Evolutionary conservation across 2,329 filamentous ascomycete genomes (phyloP).

Genomic region (Phaeoacremonium minimum): DNA sequence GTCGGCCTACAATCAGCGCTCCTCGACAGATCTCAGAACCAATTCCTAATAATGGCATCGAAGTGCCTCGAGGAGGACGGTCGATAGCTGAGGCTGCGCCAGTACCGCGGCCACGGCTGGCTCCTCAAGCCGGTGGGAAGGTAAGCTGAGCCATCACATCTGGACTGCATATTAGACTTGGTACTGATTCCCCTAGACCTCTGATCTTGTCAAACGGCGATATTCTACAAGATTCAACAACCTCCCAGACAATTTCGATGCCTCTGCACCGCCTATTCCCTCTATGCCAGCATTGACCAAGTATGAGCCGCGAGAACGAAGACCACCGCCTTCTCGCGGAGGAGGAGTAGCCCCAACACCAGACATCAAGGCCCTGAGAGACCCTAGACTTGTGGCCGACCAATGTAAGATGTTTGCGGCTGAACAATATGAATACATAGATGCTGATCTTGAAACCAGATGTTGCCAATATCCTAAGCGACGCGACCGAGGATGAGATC

Average conservation of each 20-base stretch:
- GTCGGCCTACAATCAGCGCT: constrained; percentile 57
- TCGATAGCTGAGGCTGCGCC: constrained; percentile 19
- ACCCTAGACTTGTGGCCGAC: constrained; percentile 75
- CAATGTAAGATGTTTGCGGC: constrained; percentile 54
- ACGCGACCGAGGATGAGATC: constrained; percentile 85
- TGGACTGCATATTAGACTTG: neutral
- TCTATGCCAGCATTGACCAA: constrained; percentile 55
- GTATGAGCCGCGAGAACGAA: constrained; percentile 47
- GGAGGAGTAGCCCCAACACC: constrained; percentile 58
- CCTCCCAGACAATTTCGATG: constrained; percentile 64
- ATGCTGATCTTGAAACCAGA: constrained; percentile 30
- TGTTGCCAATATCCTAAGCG: constrained; percentile 67
- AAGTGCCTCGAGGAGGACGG: constrained; percentile 23
- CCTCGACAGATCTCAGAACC: constrained; percentile 60
- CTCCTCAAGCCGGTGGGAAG: constrained; percentile 52
- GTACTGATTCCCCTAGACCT: constrained; percentile 52
- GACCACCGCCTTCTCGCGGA: constrained; percentile 50
- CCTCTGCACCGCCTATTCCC: constrained; percentile 70
- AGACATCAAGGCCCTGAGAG: constrained; percentile 72
- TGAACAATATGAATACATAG: neutral
- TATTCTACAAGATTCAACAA: constrained; percentile 93
- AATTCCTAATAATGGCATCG: constrained; percentile 46
- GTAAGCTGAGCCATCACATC: no score
- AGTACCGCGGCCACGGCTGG: constrained; percentile 38
- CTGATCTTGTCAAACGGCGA: constrained; percentile 86